phyloP scores from a whole-genome alignment of 768 basidiomycete species.

The Mycena vulgaris region DNA sequence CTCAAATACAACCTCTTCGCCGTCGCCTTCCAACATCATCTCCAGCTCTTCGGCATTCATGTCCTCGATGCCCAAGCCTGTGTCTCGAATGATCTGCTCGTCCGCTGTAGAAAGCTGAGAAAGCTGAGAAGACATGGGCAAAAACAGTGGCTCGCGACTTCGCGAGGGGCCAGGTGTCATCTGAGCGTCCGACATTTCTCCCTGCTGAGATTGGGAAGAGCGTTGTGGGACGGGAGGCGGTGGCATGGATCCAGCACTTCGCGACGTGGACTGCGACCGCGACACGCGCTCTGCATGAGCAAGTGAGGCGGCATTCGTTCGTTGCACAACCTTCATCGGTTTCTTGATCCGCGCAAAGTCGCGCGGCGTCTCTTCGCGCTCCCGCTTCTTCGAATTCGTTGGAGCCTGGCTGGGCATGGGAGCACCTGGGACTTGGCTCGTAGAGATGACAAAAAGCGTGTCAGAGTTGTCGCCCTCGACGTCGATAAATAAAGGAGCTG shows the following conservation, averaged over 20 bases:
- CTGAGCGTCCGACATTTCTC: slow-evolving; percentile 22
- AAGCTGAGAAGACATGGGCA: slow-evolving; percentile 69
- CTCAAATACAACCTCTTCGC: slow-evolving; percentile 69
- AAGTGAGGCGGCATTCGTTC: slow-evolving; percentile 44
- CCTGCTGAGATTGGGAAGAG: slow-evolving; percentile 27
- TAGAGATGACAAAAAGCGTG: slow-evolving; percentile 84
- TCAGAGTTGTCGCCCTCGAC: slow-evolving; percentile 78
- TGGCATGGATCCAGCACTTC: slow-evolving; percentile 55
- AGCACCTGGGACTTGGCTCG: slow-evolving; percentile 70
- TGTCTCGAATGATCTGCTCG: slow-evolving; percentile 66
- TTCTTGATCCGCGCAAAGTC: slow-evolving; percentile 65
- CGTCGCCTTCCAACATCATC: slow-evolving; percentile 73
- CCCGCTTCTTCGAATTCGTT: slow-evolving; percentile 58
- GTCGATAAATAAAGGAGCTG: slow-evolving; percentile 83
- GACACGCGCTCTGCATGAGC: slow-evolving; percentile 32
- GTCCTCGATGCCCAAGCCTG: slow-evolving; percentile 77
- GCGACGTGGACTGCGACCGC: slow-evolving; percentile 44
- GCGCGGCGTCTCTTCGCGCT: slow-evolving; percentile 56
- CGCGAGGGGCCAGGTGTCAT: slow-evolving; percentile 28
- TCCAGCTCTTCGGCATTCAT: slow-evolving; percentile 76
- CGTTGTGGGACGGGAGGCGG: slow-evolving; percentile 53
- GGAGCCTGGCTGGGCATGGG: slow-evolving; percentile 40
- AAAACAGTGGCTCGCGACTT: slow-evolving; percentile 59
- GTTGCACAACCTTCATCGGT: slow-evolving; percentile 67
- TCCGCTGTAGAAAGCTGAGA: slow-evolving; percentile 75